Evolutionary conservation across 176 grass and related monocot genomes (phyloP).

Genomic region (Tuctoria greenei): DNA sequence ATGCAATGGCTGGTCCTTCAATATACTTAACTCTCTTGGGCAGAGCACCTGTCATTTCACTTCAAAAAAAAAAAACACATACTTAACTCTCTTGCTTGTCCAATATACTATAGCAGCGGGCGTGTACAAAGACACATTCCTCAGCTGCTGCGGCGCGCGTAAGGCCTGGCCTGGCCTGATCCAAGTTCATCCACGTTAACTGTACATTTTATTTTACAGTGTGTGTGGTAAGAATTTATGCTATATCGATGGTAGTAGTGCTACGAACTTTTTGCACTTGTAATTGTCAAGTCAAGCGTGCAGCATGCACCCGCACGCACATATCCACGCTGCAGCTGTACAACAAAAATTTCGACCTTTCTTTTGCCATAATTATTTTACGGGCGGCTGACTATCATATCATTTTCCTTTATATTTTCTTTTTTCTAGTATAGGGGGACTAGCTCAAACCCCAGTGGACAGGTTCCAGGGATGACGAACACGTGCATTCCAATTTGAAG

Average conservation of each 20-base stretch:
- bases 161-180: neutral
- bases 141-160: neutral
- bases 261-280: neutral
- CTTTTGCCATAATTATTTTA: neutral
- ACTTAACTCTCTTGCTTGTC: too few species aligned
- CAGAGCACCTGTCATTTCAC: too few species aligned
- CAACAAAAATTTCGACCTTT: neutral
- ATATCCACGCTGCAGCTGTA: neutral
- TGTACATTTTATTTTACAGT: conserved; percentile 5
- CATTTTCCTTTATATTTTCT: too few species aligned
- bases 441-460: too few species aligned
- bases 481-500: too few species aligned
- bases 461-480: too few species aligned
- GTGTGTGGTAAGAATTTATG: neutral
- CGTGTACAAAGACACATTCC: neutral
- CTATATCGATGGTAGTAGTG: neutral
- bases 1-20: neutral
- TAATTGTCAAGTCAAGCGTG: neutral
- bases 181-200: neutral
- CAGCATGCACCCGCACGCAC: neutral
- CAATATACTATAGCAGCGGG: neutral
- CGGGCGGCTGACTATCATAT: too few species aligned
- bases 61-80: too few species aligned
- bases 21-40: neutral
- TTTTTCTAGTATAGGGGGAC: too few species aligned